These are phyloP conservation scores for Raphanus raphanistrum DNA, from an alignment of 345 rosid genomes.

Conservation along the genomic window DNA sequence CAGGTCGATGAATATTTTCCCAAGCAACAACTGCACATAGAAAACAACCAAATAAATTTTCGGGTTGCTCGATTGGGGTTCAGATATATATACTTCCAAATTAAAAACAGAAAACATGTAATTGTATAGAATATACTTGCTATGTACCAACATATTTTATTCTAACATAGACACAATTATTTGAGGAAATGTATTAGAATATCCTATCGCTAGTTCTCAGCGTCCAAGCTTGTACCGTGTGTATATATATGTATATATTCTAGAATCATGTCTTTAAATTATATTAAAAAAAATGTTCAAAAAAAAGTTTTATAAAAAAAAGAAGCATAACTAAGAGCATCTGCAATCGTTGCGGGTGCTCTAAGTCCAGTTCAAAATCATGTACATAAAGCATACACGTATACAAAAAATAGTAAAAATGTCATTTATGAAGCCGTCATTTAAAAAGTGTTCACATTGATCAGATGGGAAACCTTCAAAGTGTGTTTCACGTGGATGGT, in stretches of 20 bases:
- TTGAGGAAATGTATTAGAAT: neutral
- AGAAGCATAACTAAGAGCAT: too few species aligned
- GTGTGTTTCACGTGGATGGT: conserved; percentile 39
- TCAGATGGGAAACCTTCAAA: conserved; percentile 14
- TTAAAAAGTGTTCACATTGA: conserved; percentile 29
- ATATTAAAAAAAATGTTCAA: neutral
- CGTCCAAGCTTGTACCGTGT: neutral
- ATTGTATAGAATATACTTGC: neutral
- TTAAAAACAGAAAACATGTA: neutral
- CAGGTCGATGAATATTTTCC: conserved; percentile 15
- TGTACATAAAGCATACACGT: neutral
- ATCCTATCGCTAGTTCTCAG: neutral
- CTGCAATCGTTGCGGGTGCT: too few species aligned
- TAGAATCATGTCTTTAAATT: conserved; percentile 7
- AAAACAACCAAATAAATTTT: neutral
- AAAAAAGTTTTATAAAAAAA: too few species aligned
- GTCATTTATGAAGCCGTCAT: conserved; percentile 18
- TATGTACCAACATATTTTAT: neutral
- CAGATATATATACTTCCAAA: neutral
- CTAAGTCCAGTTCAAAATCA: neutral
- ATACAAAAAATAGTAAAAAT: neutral
- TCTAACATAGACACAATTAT: neutral
- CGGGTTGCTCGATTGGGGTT: neutral
- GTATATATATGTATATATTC: neutral
- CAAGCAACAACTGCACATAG: conserved; percentile 9